A percentile compares a stretch with the other conserved stretches of the same genome.
These are phyloP conservation scores for Cicer pinnatifidum DNA, from an alignment of 306 rosid genomes.

Conservation along the genomic window DNA sequence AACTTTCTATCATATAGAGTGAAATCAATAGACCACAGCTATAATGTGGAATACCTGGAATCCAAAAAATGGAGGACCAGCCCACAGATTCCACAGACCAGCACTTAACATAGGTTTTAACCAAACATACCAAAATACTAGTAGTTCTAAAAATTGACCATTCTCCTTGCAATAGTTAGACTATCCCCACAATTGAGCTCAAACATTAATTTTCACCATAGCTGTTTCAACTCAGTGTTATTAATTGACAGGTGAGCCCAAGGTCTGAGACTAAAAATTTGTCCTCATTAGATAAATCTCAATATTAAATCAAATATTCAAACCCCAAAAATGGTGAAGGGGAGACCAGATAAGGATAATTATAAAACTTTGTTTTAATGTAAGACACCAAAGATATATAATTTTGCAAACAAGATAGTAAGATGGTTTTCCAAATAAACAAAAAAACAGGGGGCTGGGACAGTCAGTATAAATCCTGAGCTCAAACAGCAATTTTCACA, in stretches of 20 bases:
- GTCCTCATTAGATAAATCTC: too few relatives aligned
- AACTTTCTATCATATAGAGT: not conserved
- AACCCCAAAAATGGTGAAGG: too few relatives aligned
- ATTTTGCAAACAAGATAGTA: too few relatives aligned
- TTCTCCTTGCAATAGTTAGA: conserved; percentile 15
- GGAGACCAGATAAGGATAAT: too few relatives aligned
- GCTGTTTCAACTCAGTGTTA: too few relatives aligned
- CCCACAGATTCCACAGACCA: conserved; percentile 28
- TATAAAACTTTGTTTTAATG: too few relatives aligned
- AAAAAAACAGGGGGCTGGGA: not conserved
- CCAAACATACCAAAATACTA: not conserved
- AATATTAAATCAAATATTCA: too few relatives aligned
- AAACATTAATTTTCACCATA: too few relatives aligned
- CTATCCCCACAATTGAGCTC: not conserved
- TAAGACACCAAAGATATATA: too few relatives aligned
- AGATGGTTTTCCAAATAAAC: too few relatives aligned
- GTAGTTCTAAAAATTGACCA: not conserved
- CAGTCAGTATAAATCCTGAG: not conserved
- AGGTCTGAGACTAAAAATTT: too few relatives aligned
- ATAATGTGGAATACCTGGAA: conserved; percentile 21
- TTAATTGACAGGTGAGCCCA: too few relatives aligned
- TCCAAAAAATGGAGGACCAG: conserved; percentile 23
- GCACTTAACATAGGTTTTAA: not conserved
- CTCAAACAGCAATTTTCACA: not conserved
- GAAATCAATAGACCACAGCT: conserved; percentile 3